Percentiles rank a stretch among this genome's conserved stretches.
Conservation (phyloP, 73 alveolate species). For the Loxodes magnus region DNA sequence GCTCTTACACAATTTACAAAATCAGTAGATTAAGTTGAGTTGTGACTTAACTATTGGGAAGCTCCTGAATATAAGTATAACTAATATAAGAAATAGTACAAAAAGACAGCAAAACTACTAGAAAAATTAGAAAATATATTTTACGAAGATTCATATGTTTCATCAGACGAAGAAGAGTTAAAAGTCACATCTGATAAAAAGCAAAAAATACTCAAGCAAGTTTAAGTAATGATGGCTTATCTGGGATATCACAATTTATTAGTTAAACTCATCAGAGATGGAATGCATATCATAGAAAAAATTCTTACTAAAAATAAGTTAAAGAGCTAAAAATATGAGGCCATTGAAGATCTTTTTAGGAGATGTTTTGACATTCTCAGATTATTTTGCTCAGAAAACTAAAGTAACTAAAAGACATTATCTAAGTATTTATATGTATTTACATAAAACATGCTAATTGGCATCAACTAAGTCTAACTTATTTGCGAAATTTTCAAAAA, state of each 20-base stretch:
- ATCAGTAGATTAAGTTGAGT: background rate
- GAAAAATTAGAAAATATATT: background rate
- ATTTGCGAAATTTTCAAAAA: conserved; percentile 40
- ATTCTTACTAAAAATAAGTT: background rate
- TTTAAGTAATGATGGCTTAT: conserved; percentile 1
- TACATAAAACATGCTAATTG: conserved; percentile 16
- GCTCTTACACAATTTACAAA: background rate
- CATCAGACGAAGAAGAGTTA: background rate
- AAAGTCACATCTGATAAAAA: background rate
- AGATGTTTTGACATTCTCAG: background rate
- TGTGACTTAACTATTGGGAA: background rate
- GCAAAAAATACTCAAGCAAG: background rate
- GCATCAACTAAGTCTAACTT: conserved; percentile 23
- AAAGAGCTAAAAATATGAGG: too few species aligned
- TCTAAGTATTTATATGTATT: conserved; percentile 12
- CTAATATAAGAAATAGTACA: background rate
- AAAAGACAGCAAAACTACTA: background rate
- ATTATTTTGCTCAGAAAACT: conserved; percentile 6
- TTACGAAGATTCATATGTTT: background rate
- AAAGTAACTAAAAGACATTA: conserved; percentile 18
- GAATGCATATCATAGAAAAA: background rate
- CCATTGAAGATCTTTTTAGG: background rate
- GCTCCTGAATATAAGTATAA: background rate
- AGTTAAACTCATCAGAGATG: background rate
- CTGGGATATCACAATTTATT: background rate